Evolutionary conservation across 768 basidiomycete genomes (phyloP).

Genomic region (Cubamyces lactineus): DNA sequence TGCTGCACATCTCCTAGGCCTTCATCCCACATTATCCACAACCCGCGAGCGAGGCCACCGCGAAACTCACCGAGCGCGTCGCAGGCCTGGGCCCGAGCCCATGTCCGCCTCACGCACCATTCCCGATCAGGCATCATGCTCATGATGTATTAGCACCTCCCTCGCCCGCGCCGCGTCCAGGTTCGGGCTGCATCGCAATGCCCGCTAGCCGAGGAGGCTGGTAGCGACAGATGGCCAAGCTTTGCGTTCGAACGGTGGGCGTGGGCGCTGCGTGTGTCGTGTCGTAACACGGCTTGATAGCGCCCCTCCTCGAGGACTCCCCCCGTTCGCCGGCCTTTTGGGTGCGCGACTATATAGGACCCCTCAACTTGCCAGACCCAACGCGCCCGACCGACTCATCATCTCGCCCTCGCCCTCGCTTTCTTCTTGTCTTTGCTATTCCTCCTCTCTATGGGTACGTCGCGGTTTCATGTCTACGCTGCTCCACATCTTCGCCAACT

Average conservation of each 20-base stretch:
- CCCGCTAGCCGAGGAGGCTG: slow-evolving; percentile 22
- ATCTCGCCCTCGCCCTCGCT: neutral
- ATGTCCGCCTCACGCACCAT: neutral
- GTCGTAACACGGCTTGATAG: slow-evolving; percentile 11
- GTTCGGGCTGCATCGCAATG: slow-evolving; percentile 10
- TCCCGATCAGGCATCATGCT: slow-evolving; percentile 6
- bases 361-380: neutral
- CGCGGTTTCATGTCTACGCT: neutral
- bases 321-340: neutral
- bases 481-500: neutral
- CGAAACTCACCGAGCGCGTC: too few species aligned
- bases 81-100: too few species aligned
- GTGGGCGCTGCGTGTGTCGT: neutral
- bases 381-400: neutral
- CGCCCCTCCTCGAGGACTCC: slow-evolving; percentile 6
- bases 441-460: neutral
- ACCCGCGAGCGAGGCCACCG: too few species aligned
- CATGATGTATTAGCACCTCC: neutral
- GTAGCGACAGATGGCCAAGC: neutral
- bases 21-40: too few species aligned
- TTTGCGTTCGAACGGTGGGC: slow-evolving; percentile 1
- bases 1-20: too few species aligned
- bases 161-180: neutral
- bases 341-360: slow-evolving; percentile 6
- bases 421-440: neutral